phyloP scores from a whole-genome alignment of 2,329 filamentous ascomycete genomes.

The Lachnellula suecica region DNA sequence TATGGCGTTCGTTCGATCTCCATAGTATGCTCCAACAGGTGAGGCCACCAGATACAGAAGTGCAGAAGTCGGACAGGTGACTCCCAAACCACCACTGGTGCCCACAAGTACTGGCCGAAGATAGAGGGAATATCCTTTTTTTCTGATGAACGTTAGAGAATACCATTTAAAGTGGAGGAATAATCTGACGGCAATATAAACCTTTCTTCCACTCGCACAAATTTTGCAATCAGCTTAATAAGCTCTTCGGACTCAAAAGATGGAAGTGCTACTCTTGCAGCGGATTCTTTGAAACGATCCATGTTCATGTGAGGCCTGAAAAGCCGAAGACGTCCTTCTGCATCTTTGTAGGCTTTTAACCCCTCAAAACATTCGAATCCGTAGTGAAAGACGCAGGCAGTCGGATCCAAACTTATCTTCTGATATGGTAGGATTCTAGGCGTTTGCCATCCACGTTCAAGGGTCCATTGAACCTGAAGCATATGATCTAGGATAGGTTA shows the following conservation, averaged over 20 bases:
- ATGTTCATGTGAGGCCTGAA: constrained; percentile 95
- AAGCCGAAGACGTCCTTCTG: constrained; percentile 65
- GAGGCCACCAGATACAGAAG: constrained; percentile 94
- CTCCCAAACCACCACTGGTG: constrained; percentile 90
- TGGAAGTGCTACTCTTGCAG: constrained; percentile 87
- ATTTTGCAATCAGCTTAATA: constrained; percentile 77
- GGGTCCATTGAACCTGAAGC: neutral
- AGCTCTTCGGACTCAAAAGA: constrained; percentile 74
- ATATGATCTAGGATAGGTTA: neutral
- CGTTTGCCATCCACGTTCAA: neutral
- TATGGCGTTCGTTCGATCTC: constrained; percentile 96
- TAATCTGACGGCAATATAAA: constrained; percentile 67
- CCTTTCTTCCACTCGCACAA: constrained; percentile 77
- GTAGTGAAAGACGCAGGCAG: neutral
- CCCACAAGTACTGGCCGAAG: constrained; percentile 96
- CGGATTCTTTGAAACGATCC: constrained; percentile 88
- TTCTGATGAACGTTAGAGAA: constrained; percentile 46
- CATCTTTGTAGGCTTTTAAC: constrained; percentile 78
- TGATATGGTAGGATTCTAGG: neutral
- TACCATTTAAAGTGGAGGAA: neutral
- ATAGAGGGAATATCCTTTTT: constrained; percentile 90
- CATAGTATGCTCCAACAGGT: constrained; percentile 96
- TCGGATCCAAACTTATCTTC: neutral
- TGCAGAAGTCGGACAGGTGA: constrained; percentile 87
- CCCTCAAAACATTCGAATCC: neutral